These are phyloP conservation scores for Coemansia sp. DNA, from an alignment of 192 early-diverging fungal genomes.

Conservation along the genomic window DNA sequence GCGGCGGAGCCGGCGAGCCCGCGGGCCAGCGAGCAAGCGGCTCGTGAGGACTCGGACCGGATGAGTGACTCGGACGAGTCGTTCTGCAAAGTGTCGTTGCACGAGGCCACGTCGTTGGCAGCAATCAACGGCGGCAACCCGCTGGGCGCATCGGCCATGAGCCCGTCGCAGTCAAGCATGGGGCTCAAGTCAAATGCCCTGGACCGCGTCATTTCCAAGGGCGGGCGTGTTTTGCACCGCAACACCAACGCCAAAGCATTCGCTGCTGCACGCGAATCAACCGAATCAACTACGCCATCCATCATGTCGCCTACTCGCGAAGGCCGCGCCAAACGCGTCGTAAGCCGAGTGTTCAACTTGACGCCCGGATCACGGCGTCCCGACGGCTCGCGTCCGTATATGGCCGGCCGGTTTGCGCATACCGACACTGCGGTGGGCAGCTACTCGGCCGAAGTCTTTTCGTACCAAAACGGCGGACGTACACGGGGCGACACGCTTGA, in stretches of 20 bases:
- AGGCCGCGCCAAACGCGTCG: slow-evolving; percentile 42
- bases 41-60: slow-evolving; percentile 12
- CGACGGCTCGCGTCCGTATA: slow-evolving; percentile 13
- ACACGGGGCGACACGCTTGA: slow-evolving; percentile 27
- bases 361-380: slow-evolving; percentile 13
- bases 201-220: slow-evolving; percentile 33
- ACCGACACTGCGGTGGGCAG: slow-evolving; percentile 43
- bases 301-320: slow-evolving; percentile 5
- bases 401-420: slow-evolving; percentile 43
- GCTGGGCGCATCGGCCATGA: slow-evolving; percentile 9
- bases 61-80: slow-evolving; percentile 33
- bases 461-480: slow-evolving; percentile 15
- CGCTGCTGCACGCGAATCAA: slow-evolving; percentile 18
- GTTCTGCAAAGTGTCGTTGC: slow-evolving; percentile 41
- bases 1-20: not conserved
- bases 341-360: slow-evolving; percentile 37
- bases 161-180: slow-evolving; percentile 20
- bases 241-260: slow-evolving; percentile 14
- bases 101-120: slow-evolving; percentile 14
- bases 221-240: slow-evolving; percentile 30
- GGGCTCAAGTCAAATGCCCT: slow-evolving; percentile 15
- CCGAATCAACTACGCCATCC: slow-evolving; percentile 21
- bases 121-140: slow-evolving; percentile 46
- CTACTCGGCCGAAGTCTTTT: slow-evolving; percentile 41
- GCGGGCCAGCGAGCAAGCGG: not conserved